Evolutionary conservation across 768 basidiomycete genomes (phyloP).

Genomic region (Krasilnikovozyma curviuscula): DNA sequence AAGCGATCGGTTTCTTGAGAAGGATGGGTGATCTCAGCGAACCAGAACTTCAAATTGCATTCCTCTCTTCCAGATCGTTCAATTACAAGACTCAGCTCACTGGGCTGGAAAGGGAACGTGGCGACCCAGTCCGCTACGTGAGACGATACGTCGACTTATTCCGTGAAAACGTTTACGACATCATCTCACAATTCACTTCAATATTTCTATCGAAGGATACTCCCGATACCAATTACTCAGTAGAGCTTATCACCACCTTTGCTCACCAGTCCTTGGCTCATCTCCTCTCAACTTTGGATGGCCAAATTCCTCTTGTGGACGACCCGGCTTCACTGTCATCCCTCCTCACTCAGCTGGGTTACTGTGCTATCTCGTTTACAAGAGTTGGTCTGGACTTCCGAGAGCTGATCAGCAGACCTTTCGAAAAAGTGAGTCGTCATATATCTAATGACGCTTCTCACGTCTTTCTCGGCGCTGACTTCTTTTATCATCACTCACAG

Average conservation of each 20-base stretch:
- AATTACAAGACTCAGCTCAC: constrained; percentile 40
- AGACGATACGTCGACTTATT: constrained; percentile 76
- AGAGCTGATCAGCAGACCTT: constrained; percentile 42
- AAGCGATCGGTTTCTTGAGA: constrained; percentile 67
- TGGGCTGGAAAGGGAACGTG: constrained; percentile 40
- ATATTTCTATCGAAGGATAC: constrained; percentile 83
- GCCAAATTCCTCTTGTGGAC: constrained; percentile 38
- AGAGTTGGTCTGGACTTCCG: constrained; percentile 87
- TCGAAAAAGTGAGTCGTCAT: constrained; percentile 25
- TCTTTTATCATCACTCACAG: constrained; percentile 7
- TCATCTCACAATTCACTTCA: constrained; percentile 69
- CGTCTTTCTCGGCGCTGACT: background rate
- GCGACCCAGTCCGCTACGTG: constrained; percentile 56
- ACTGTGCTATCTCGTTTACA: constrained; percentile 77
- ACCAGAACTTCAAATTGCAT: constrained; percentile 62
- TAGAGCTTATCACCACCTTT: constrained; percentile 45
- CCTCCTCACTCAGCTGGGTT: constrained; percentile 76
- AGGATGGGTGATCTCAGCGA: constrained; percentile 58
- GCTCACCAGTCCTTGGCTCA: constrained; percentile 29
- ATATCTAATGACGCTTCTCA: background rate
- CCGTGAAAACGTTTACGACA: constrained; percentile 80
- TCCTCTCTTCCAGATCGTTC: constrained; percentile 51
- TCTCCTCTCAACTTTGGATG: constrained; percentile 31
- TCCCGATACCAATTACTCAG: constrained; percentile 20
- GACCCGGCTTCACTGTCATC: constrained; percentile 46